These are phyloP conservation scores for Meredithiella fracta DNA, from an alignment of 2,329 filamentous ascomycete species.

Conservation along the genomic window DNA sequence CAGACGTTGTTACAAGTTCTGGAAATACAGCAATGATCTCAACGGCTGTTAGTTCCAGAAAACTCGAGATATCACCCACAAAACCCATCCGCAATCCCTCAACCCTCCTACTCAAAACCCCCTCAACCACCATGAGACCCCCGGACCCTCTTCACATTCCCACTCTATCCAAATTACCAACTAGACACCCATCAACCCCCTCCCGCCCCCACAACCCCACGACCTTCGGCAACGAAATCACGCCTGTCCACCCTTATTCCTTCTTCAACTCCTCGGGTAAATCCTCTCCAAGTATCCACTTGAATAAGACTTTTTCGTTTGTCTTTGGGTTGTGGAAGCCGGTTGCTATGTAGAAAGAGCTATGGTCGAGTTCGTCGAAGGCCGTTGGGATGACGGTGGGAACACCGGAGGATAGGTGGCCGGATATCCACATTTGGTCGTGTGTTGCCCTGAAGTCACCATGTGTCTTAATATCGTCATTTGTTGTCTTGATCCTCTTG, in stretches of 20 bases:
- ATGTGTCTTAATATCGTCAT: not conserved
- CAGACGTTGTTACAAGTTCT: too few relatives aligned
- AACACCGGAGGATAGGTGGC: not conserved
- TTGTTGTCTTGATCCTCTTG: not conserved
- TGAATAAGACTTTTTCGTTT: not conserved
- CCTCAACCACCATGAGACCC: too few relatives aligned
- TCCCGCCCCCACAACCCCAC: not conserved
- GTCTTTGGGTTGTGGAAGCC: not conserved
- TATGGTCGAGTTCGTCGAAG: not conserved
- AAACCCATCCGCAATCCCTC: too few relatives aligned
- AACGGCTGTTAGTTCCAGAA: too few relatives aligned
- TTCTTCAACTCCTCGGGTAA: not conserved
- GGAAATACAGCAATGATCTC: too few relatives aligned
- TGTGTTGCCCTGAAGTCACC: constrained; percentile 5
- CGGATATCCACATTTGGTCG: not conserved
- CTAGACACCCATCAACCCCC: not conserved
- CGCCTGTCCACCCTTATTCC: not conserved
- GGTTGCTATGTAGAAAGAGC: not conserved
- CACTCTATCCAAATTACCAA: not conserved
- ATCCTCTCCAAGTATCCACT: constrained; percentile 4
- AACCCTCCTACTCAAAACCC: too few relatives aligned
- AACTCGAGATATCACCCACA: too few relatives aligned
- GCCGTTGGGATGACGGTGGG: not conserved
- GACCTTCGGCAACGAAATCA: not conserved
- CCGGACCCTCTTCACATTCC: too few relatives aligned